Evolutionary conservation across 805 yeast genomes (phyloP), one percentile per base, ranked within the genome.

Genomic region (Saturnispora gosingensis): DNA sequence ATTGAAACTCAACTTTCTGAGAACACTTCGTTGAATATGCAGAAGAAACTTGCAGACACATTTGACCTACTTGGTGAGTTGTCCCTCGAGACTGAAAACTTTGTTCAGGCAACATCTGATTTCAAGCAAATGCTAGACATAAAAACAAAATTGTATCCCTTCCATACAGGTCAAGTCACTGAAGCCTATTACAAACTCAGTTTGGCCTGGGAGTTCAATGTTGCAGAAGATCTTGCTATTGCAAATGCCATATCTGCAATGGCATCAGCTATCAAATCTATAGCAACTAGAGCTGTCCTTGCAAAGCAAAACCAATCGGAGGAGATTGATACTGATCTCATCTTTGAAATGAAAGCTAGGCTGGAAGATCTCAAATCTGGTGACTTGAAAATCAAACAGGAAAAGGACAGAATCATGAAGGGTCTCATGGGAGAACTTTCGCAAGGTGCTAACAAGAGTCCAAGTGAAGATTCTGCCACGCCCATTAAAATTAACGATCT

Each of bases 11-110:
- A 25, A 16, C 25, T 45, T 10, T n/a, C 16, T 7, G 27, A 39
- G 25, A 45, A 49, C 7, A 27, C 20, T 3, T 25, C 49, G 15
- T 16, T 36, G 16, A 49, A 54, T 11, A 56, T 74, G 25, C 68
- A 74, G 52, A 71, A 73, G 58, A 85, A 80, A 56, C 69, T 89
- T 22, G 81, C 90, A 0, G 90, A 87, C 52, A 77, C 83, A 1
- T 85, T 82, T 63, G 90, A 85, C 61, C 67, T 90, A 10, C 72
- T 89, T 16, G 98, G 98, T 32, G 97, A 91, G 63, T 85, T 90
- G 9, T 83, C 96, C 0, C 72, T 90, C 43, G 99, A 91, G 62
- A 79, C 93, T 2, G 97, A 91, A 59, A 87, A 88, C 66, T 89
- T 89, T 65, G 68, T 72, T 15, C 95, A 88, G 65, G 87, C 97